These are phyloP conservation scores for Kazachstania psychrophila DNA, from an alignment of 805 yeast genomes.

Conservation along the genomic window DNA sequence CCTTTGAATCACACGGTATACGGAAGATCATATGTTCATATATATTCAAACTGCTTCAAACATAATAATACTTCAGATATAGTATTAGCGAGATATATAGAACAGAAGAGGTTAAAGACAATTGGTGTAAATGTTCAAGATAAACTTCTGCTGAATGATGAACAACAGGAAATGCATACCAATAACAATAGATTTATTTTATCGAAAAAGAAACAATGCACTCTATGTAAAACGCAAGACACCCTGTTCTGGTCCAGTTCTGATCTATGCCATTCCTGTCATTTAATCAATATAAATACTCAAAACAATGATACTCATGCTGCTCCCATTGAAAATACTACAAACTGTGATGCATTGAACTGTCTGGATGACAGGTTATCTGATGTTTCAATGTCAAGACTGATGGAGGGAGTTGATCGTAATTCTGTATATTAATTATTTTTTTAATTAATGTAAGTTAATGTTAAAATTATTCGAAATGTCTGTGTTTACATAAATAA, in stretches of 20 bases:
- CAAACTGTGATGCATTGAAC: too few species aligned
- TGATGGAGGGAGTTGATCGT: background rate
- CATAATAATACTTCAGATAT: slow-evolving; percentile 2
- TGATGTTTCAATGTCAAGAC: background rate
- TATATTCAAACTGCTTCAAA: slow-evolving; percentile 9
- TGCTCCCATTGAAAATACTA: background rate
- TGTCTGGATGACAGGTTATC: background rate
- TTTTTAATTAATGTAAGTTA: background rate
- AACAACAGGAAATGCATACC: background rate
- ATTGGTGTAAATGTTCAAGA: background rate
- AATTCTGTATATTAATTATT: background rate
- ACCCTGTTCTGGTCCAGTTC: slow-evolving; percentile 18
- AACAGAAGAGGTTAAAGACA: slow-evolving; percentile 3
- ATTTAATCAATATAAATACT: slow-evolving; percentile 3
- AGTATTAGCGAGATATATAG: slow-evolving; percentile 8
- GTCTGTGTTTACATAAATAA: too few species aligned
- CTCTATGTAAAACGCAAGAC: slow-evolving; percentile 8
- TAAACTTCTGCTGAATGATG: background rate
- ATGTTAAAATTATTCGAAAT: too few species aligned
- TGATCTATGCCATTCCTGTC: slow-evolving; percentile 16
- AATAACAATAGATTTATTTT: background rate
- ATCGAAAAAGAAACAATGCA: slow-evolving; percentile 8
- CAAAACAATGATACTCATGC: background rate
- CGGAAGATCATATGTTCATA: slow-evolving; percentile 5
- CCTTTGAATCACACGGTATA: slow-evolving; percentile 4